phyloP scores from a whole-genome alignment of 106 monocot species.

The Dioscorea alata region DNA sequence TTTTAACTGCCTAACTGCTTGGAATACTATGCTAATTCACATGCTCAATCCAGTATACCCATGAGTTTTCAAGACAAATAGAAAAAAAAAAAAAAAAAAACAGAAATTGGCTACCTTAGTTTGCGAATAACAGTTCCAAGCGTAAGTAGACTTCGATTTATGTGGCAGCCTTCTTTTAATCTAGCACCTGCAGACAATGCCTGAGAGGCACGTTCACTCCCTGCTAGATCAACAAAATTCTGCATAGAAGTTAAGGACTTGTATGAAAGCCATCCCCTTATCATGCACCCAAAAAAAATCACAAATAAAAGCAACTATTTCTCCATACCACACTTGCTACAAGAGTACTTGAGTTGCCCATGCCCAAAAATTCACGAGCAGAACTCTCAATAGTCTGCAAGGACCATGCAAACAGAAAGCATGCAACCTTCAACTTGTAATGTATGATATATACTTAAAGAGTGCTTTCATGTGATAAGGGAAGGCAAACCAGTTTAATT shows the following conservation, averaged over 20 bases:
- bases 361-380: constrained; percentile 77
- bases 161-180: constrained; percentile 96
- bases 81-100: background rate
- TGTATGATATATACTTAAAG: too few relatives aligned
- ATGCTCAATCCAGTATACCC: too few relatives aligned
- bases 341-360: constrained; percentile 66
- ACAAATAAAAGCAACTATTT: background rate
- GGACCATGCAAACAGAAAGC: background rate
- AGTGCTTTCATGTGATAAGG: background rate
- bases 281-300: background rate
- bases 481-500: constrained; percentile 75
- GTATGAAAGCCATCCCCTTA: background rate
- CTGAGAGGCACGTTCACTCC: constrained; percentile 96
- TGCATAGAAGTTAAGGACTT: constrained; percentile 23
- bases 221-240: constrained; percentile 99
- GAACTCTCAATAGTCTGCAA: constrained; percentile 96
- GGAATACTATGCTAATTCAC: too few relatives aligned
- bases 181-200: constrained; percentile 78
- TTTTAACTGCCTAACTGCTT: too few relatives aligned
- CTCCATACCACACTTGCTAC: constrained; percentile 78
- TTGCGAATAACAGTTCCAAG: constrained; percentile 97
- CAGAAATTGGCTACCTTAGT: constrained; percentile 50
- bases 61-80: background rate
- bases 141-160: constrained; percentile 92
- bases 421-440: too few relatives aligned